Conservation (phyloP, 1,284 basidiomycete genomes). For the Puccinia coronata region DNA sequence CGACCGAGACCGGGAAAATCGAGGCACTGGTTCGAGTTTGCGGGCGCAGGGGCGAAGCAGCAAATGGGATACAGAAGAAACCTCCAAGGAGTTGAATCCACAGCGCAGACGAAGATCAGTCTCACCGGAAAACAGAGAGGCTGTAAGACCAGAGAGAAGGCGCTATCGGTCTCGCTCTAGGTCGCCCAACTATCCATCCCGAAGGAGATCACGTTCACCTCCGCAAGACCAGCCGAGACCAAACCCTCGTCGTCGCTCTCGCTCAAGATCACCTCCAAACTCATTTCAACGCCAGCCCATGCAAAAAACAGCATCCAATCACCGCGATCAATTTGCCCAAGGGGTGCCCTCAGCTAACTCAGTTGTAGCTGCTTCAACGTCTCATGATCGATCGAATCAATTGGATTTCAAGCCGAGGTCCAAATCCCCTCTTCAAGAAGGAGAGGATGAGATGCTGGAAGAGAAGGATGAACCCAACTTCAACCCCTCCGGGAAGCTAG, state of each 20-base stretch:
- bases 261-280: background rate
- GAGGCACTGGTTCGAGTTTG: background rate
- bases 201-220: slow-evolving; percentile 4
- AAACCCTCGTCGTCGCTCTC: background rate
- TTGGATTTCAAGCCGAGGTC: background rate
- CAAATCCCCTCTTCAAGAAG: background rate
- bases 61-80: slow-evolving; percentile 5
- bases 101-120: background rate
- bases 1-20: background rate
- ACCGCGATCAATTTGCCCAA: background rate
- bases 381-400: background rate
- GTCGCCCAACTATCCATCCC: slow-evolving; percentile 1
- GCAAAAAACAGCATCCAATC: background rate
- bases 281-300: background rate
- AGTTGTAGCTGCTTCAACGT: background rate
- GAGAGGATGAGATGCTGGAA: background rate
- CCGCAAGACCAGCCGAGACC: background rate
- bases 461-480: slow-evolving; percentile 72
- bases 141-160: background rate
- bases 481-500: slow-evolving; percentile 80
- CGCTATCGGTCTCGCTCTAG: slow-evolving; percentile 4
- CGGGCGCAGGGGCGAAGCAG: background rate
- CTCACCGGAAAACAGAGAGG: background rate
- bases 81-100: background rate
- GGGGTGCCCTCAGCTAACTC: background rate